A percentile compares a stretch with the other conserved stretches of the same genome.
Evolutionary conservation across 1,284 basidiomycete species (phyloP).

Genomic region (Sporisorium iseilematis-ciliati): DNA sequence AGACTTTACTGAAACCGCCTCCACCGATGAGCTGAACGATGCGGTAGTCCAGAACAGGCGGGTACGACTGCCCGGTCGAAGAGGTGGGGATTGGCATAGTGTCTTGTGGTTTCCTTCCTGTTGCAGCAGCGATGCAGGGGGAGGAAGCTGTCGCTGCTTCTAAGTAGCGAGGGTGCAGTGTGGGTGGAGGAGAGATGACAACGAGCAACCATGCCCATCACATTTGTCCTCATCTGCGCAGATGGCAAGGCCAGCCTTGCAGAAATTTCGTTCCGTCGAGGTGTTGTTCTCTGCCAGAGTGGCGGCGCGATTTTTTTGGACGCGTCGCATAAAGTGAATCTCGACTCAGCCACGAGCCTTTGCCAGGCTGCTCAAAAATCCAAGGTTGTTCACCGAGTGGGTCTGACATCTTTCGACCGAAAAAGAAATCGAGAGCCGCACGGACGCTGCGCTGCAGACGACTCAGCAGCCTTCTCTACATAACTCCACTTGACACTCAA

Average conservation of each 20-base stretch:
- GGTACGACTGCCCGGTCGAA: slow-evolving; percentile 65
- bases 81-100: slow-evolving; percentile 61
- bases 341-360: slow-evolving; percentile 38
- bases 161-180: neutral
- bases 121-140: neutral
- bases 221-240: neutral
- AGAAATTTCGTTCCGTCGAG: slow-evolving; percentile 13
- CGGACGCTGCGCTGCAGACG: slow-evolving; percentile 7
- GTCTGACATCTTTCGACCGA: neutral
- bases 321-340: slow-evolving; percentile 38
- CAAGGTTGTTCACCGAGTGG: neutral
- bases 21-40: slow-evolving; percentile 68
- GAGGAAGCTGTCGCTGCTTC: slow-evolving; percentile 1
- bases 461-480: slow-evolving; percentile 13
- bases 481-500: slow-evolving; percentile 13
- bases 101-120: neutral
- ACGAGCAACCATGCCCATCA: neutral
- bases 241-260: too few species aligned
- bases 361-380: neutral
- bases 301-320: slow-evolving; percentile 25
- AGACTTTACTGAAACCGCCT: slow-evolving; percentile 67
- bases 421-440: slow-evolving; percentile 1
- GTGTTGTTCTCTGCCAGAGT: slow-evolving; percentile 42
- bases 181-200: neutral
- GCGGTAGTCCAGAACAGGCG: slow-evolving; percentile 62